Conservation (phyloP, 495 filamentous ascomycete genomes). For the Penicillium verhagenii region DNA sequence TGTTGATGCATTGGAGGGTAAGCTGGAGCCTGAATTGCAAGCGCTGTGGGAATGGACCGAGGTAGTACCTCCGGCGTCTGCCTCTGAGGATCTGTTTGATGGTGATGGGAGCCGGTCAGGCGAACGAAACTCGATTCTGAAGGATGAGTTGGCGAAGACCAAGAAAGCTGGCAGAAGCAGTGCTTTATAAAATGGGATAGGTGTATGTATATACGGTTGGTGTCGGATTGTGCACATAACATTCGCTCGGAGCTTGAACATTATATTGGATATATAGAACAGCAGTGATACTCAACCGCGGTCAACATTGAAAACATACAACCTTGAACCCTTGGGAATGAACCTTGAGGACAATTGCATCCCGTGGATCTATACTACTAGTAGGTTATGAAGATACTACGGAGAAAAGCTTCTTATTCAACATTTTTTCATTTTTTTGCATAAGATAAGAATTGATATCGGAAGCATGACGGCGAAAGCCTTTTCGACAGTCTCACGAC, state of each 20-base stretch:
- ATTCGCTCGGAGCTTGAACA: not conserved
- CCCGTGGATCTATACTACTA: no score
- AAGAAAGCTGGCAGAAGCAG: conserved; percentile 26
- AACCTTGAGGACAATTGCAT: no score
- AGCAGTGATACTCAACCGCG: no score
- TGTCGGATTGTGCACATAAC: not conserved
- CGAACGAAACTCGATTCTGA: conserved; percentile 30
- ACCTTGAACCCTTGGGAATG: no score
- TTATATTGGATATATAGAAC: not conserved
- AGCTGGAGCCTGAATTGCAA: conserved; percentile 54
- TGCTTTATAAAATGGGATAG: conserved; percentile 19
- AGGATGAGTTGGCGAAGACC: conserved; percentile 43
- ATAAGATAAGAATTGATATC: no score
- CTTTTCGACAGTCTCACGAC: conserved; percentile 10
- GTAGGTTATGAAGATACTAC: not conserved
- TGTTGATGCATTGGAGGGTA: conserved; percentile 62
- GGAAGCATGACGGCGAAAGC: conserved; percentile 19
- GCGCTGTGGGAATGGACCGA: conserved; percentile 68
- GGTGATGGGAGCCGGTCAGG: conserved; percentile 52
- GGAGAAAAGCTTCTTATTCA: conserved; percentile 19
- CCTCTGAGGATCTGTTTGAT: conserved; percentile 32
- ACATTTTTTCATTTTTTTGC: conserved; percentile 14
- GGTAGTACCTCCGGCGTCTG: conserved; percentile 21
- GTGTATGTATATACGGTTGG: not conserved
- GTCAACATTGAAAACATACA: not conserved